Percentiles rank a stretch among this genome's conserved stretches.
Evolutionary conservation across 2,329 filamentous ascomycete genomes (phyloP).

Genomic region (Venturia effusa): DNA sequence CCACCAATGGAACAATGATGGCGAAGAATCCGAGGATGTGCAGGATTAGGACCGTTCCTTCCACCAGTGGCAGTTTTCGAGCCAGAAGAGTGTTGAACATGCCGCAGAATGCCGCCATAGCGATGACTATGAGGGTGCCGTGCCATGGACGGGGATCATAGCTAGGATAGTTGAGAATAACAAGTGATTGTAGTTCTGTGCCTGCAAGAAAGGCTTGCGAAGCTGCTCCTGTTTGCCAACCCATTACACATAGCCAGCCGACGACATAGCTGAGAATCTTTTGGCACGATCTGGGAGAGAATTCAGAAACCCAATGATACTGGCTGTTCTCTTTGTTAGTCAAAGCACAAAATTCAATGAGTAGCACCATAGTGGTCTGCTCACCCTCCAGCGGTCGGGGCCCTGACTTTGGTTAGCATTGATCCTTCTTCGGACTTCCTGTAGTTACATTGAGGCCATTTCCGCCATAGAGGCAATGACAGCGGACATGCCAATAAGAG

Average conservation of each 20-base stretch:
- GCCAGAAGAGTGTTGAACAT: conserved; percentile 34
- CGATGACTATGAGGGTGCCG: conserved; percentile 37
- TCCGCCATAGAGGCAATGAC: conserved; percentile 13
- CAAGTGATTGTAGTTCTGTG: conserved; percentile 24
- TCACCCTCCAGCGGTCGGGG: conserved; percentile 11
- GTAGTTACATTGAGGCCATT: conserved; percentile 14
- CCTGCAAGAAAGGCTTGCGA: conserved; percentile 15
- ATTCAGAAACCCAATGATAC: conserved; percentile 24
- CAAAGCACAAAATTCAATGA: background rate
- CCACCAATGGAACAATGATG: conserved; percentile 37
- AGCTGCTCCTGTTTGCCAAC: conserved; percentile 13
- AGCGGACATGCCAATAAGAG: conserved; percentile 8
- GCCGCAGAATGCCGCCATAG: conserved; percentile 27
- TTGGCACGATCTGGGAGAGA: conserved; percentile 11
- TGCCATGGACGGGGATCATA: conserved; percentile 36
- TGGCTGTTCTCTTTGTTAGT: conserved; percentile 18
- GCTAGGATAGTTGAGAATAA: conserved; percentile 25
- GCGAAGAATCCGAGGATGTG: conserved; percentile 44
- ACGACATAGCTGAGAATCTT: conserved; percentile 15
- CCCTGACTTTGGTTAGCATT: background rate
- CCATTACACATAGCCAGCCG: conserved; percentile 15
- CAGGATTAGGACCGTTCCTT: conserved; percentile 37
- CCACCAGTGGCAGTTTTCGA: conserved; percentile 34
- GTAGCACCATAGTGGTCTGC: background rate
- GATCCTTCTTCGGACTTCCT: too few species aligned